Conservation (phyloP, 345 rosid species). For the Eucalyptus pauciflora region DNA sequence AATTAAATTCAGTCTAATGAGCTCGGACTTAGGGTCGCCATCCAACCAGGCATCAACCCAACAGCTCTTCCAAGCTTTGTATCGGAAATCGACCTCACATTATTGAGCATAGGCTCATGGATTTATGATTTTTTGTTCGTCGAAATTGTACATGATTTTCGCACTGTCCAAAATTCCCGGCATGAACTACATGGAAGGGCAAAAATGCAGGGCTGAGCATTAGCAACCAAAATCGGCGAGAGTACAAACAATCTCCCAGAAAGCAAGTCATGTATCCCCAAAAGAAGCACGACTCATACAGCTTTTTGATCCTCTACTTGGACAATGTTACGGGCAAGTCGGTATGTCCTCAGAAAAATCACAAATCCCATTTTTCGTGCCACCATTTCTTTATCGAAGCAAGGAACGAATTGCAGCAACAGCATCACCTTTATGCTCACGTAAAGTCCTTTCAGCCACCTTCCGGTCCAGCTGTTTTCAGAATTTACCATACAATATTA, state of each 20-base stretch:
- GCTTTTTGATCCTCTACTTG: background rate
- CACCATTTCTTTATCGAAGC: conserved; percentile 27
- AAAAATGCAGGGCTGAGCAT: background rate
- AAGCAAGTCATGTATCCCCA: background rate
- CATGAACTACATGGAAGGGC: background rate
- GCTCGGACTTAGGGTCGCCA: background rate
- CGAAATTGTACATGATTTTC: background rate
- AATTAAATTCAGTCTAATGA: background rate
- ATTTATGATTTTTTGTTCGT: background rate
- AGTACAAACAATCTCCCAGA: background rate
- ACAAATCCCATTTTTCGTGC: background rate
- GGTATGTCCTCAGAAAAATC: background rate
- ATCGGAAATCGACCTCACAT: background rate
- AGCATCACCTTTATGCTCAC: conserved; percentile 96
- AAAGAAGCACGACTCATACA: background rate
- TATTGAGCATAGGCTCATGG: background rate
- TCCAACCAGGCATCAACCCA: background rate
- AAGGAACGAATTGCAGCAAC: conserved; percentile 81
- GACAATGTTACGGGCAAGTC: background rate
- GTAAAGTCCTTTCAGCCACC: conserved; percentile 83
- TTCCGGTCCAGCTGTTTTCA: conserved; percentile 63
- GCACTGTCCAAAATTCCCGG: background rate
- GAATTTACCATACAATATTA: background rate
- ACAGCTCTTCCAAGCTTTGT: background rate
- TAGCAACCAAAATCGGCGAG: background rate